A percentile compares a stretch with the other conserved stretches of the same genome.
phyloP scores from a whole-genome alignment of 2,329 filamentous ascomycete species.

The Cercospora zeina region DNA sequence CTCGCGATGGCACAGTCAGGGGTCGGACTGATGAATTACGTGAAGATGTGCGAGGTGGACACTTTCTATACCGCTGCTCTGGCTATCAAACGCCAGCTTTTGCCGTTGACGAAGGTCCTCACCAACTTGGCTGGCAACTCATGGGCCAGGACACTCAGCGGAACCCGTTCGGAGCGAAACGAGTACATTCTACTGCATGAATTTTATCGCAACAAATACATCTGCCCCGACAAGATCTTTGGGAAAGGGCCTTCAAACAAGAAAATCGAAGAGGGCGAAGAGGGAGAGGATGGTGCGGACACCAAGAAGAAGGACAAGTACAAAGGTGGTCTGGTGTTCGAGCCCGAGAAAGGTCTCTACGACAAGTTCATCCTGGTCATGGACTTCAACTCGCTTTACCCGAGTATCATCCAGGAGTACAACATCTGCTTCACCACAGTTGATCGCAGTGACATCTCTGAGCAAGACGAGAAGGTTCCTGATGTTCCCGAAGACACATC shows the following conservation, averaged over 20 bases:
- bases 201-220: conserved; percentile 95
- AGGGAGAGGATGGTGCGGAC: conserved; percentile 62
- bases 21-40: conserved; percentile 86
- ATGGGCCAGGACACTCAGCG: conserved; percentile 92
- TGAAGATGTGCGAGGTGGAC: conserved; percentile 91
- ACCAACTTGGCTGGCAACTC: conserved; percentile 98
- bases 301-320: conserved; percentile 99
- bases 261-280: conserved; percentile 74
- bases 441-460: conserved; percentile 69
- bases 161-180: conserved; percentile 94
- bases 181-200: conserved; percentile 99
- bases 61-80: conserved; percentile 94
- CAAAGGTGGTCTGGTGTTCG: conserved; percentile 97
- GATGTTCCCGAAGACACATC: conserved; percentile 74
- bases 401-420: conserved; percentile 98
- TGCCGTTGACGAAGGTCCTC: conserved; percentile 89
- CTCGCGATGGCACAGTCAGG: conserved; percentile 78
- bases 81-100: conserved; percentile 83
- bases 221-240: conserved; percentile 90
- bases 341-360: conserved; percentile 95
- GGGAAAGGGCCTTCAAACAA: conserved; percentile 64
- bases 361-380: conserved; percentile 98
- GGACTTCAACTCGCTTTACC: conserved; percentile 99
- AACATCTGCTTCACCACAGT: conserved; percentile 99
- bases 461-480: conserved; percentile 85